These are phyloP conservation scores for Metarhizium rileyi DNA, from an alignment of 2,329 filamentous ascomycete genomes.

Conservation along the genomic window DNA sequence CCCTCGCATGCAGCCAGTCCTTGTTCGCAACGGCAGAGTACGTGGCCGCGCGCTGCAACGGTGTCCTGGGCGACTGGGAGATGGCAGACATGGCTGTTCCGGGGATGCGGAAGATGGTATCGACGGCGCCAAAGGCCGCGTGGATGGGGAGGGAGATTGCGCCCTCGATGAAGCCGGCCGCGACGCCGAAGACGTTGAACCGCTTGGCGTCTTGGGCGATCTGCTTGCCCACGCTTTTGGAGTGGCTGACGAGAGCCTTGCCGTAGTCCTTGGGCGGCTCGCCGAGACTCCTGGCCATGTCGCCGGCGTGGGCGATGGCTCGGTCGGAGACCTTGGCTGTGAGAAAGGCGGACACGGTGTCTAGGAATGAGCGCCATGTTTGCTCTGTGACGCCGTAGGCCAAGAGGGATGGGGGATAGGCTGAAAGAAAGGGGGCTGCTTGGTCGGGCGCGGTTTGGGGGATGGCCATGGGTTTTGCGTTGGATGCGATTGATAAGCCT, in stretches of 20 bases:
- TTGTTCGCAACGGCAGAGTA: constrained; percentile 32
- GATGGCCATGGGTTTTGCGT: constrained; percentile 27
- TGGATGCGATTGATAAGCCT: not conserved
- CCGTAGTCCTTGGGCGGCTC: constrained; percentile 25
- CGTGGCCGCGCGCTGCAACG: constrained; percentile 29
- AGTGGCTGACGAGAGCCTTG: constrained; percentile 26
- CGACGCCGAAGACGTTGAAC: constrained; percentile 31
- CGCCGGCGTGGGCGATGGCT: constrained; percentile 32
- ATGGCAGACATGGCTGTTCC: constrained; percentile 22
- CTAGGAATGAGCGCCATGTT: constrained; percentile 25
- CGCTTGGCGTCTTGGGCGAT: constrained; percentile 26
- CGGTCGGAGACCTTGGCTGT: constrained; percentile 33
- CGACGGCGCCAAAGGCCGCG: constrained; percentile 26
- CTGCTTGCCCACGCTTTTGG: constrained; percentile 25
- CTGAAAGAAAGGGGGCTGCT: constrained; percentile 28
- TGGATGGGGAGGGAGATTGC: constrained; percentile 28
- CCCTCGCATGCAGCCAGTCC: constrained; percentile 31
- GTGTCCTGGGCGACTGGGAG: constrained; percentile 28
- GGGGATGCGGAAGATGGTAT: constrained; percentile 25
- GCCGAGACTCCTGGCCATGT: constrained; percentile 27
- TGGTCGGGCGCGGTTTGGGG: constrained; percentile 26
- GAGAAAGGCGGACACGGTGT: constrained; percentile 36
- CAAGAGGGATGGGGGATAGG: constrained; percentile 29
- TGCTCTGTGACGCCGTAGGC: constrained; percentile 25
- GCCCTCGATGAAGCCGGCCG: constrained; percentile 25